Percentiles rank a stretch among this genome's conserved stretches.
These are phyloP conservation scores for Vaccinium macrocarpon DNA, from an alignment of 148 eudicot genomes.

Conservation along the genomic window DNA sequence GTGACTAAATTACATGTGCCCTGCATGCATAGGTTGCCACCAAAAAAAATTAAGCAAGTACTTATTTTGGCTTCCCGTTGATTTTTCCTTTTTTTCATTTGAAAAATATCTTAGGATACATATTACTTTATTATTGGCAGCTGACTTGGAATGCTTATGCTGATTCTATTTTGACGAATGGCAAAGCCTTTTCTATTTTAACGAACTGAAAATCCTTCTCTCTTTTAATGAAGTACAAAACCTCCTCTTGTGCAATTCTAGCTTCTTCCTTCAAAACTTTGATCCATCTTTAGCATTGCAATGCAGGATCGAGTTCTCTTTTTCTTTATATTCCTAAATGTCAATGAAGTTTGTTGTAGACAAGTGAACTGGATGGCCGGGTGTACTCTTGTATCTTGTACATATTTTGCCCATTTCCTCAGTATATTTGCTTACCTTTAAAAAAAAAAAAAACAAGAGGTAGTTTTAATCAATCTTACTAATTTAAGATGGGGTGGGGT, in stretches of 20 bases:
- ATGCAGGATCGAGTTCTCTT: not conserved
- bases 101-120: not conserved
- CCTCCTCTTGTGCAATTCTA: not conserved
- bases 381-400: not conserved
- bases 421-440: not conserved
- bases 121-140: not conserved
- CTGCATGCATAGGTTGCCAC: constrained; percentile 1
- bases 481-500: not conserved
- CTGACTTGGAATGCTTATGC: not conserved
- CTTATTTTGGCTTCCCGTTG: not conserved
- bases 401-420: not conserved
- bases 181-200: no score
- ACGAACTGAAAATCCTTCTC: no score
- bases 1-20: not conserved
- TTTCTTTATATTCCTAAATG: not conserved
- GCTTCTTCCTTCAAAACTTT: not conserved
- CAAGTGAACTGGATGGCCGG: not conserved
- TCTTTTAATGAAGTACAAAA: not conserved
- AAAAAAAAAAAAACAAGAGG: not conserved
- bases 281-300: not conserved
- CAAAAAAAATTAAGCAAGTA: not conserved
- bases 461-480: not conserved
- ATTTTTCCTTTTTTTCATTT: not conserved
- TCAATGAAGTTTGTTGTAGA: not conserved
- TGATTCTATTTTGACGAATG: no score